Base-by-base conservation (phyloP, 495 filamentous ascomycete genomes). In the Aspergillus affinis region DNA sequence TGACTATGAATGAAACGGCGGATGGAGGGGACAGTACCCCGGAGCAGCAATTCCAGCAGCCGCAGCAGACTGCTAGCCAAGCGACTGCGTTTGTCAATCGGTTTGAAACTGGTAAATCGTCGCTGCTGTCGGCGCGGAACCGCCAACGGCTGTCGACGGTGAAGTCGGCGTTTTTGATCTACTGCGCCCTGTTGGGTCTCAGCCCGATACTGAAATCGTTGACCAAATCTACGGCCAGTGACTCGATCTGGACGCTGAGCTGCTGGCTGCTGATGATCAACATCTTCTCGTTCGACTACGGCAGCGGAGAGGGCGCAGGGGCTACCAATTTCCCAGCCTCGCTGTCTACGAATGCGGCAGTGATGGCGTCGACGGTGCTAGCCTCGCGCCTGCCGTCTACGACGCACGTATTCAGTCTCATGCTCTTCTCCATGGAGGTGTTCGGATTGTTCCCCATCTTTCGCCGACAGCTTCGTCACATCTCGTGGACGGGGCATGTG, bases 371-470 rank as follows among this genome's bases (percentile, higher is more conserved):
- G 7, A 96, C 94, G 1, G 91, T 96, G 61, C 84, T 98, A 15
- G 94, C 94, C 0, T 93, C 89, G 41, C 86, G 92, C 3, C 80
- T 98, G 15, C 90, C 90, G 2, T 88, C 85, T 48, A 97, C 95
- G 0, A 91, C 90, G 0, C 92, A 98, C 68, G 94, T 98, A 9
- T 98, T 98, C 75, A 93, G 89, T 56, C 81, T 98, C 4, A 97
- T 93, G 26, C 82, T 98, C 2, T 98, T 98, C 79, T 90, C 86
- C 59, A 98, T 98, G 69, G 92, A 98, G 71, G 92, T 98, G 6
- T 98, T 98, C 66, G 94, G 92, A 0, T 80, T 98, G 12, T 98
- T 98, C 67, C 94, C 94, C 13, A 91, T 98, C 2, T 98, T 98
- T 68, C 82, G 95, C 9, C 85, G 92, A 6, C 90, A 95, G 62